These are phyloP conservation scores for Casaregolazyma suthepensis DNA, from an alignment of 1,139 yeast genomes.

Conservation along the genomic window DNA sequence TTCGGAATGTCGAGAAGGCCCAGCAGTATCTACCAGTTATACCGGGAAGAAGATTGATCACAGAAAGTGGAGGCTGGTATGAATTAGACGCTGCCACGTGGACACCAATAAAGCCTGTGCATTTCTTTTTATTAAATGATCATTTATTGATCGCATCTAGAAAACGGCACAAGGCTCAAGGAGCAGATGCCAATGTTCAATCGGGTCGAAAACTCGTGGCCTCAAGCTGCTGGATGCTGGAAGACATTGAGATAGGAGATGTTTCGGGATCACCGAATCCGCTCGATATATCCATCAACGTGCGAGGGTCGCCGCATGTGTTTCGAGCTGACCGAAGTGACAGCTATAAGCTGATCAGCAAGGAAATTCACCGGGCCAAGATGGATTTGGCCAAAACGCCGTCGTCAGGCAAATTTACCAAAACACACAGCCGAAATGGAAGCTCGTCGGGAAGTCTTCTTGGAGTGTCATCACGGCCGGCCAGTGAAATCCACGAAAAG, in stretches of 20 bases:
- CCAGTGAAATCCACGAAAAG: neutral
- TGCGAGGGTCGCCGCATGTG: constrained; percentile 47
- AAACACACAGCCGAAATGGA: constrained; percentile 2
- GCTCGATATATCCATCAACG: constrained; percentile 33
- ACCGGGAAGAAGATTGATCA: constrained; percentile 77
- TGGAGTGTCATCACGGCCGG: neutral
- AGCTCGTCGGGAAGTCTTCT: neutral
- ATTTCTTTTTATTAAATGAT: constrained; percentile 73
- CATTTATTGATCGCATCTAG: constrained; percentile 67
- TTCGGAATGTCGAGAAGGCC: constrained; percentile 85
- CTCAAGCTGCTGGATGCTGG: constrained; percentile 72
- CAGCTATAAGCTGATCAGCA: constrained; percentile 52
- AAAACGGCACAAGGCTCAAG: constrained; percentile 37
- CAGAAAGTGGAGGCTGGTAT: constrained; percentile 80
- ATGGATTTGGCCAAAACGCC: constrained; percentile 44
- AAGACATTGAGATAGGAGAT: constrained; percentile 53
- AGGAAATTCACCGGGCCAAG: constrained; percentile 59
- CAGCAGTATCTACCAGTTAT: constrained; percentile 70
- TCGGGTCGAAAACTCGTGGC: constrained; percentile 48
- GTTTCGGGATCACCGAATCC: constrained; percentile 14
- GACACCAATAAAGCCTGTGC: constrained; percentile 73
- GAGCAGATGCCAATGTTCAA: constrained; percentile 11
- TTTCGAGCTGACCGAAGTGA: constrained; percentile 61
- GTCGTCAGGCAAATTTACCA: neutral
- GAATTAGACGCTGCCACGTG: constrained; percentile 85